Percentiles rank a stretch among this genome's conserved stretches.
phyloP scores from a whole-genome alignment of 2,329 filamentous ascomycete species.

The Fusarium floridanum region DNA sequence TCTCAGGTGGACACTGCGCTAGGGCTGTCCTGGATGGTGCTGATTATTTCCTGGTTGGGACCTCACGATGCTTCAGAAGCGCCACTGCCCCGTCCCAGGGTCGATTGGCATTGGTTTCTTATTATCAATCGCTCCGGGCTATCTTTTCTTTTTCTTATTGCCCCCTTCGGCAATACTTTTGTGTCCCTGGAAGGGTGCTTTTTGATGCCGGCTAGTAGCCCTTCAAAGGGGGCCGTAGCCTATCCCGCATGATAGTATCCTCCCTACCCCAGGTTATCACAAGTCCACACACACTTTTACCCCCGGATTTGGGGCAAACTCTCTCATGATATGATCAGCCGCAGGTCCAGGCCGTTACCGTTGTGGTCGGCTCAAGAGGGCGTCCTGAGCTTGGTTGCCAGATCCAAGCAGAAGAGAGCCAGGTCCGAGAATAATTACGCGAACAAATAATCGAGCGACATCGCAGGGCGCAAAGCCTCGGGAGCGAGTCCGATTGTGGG shows the following conservation, averaged over 20 bases:
- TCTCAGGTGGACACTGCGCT: constrained; percentile 15
- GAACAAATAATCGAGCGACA: constrained; percentile 26
- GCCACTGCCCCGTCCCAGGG: constrained; percentile 23
- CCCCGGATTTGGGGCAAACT: constrained; percentile 34
- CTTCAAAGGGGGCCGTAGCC: constrained; percentile 10
- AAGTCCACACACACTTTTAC: constrained; percentile 44
- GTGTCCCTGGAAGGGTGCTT: constrained; percentile 7
- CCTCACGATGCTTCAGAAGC: constrained; percentile 44
- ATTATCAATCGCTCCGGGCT: constrained; percentile 27
- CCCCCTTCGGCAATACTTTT: constrained; percentile 25
- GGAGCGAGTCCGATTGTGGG: constrained; percentile 38
- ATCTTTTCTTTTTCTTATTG: constrained; percentile 25
- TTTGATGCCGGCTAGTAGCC: constrained; percentile 13
- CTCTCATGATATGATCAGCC: constrained; percentile 20
- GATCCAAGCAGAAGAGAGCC: constrained; percentile 12
- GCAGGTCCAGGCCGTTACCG: constrained; percentile 8
- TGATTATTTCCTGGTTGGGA: constrained; percentile 33
- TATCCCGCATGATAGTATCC: constrained; percentile 24
- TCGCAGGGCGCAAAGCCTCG: constrained; percentile 24
- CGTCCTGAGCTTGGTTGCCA: constrained; percentile 16
- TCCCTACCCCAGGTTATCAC: constrained; percentile 40
- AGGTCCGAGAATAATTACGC: constrained; percentile 10
- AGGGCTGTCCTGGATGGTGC: constrained; percentile 26
- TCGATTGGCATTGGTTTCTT: constrained; percentile 22
- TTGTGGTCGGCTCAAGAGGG: constrained; percentile 14